Evolutionary conservation across 352 stramenopile genomes (phyloP).

Genomic region (Phytophthora nicotianae): DNA sequence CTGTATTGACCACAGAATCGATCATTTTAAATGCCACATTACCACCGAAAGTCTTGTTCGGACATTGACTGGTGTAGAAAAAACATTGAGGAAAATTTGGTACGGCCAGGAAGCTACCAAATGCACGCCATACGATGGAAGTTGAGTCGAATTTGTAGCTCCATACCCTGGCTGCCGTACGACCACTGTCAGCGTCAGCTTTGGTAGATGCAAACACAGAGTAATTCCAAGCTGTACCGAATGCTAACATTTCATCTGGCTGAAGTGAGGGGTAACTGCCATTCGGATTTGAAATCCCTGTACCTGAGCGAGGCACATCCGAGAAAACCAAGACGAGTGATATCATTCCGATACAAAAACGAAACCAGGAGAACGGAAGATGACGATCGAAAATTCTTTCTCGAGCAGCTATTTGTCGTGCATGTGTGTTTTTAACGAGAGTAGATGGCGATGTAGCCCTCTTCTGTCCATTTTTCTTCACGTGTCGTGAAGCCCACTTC

Average conservation of each 20-base stretch:
- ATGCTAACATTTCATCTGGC: conserved; percentile 36
- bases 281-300: too few species aligned
- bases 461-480: too few species aligned
- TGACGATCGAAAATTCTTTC: conserved; percentile 33
- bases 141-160: conserved; percentile 51
- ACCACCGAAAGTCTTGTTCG: conserved; percentile 12
- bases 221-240: conserved; percentile 41
- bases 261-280: conserved; percentile 41
- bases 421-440: too few species aligned
- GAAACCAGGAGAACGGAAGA: conserved; percentile 37
- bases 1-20: conserved; percentile 39
- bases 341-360: conserved; percentile 24
- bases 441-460: too few species aligned
- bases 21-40: conserved; percentile 40
- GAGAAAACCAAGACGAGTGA: conserved; percentile 40
- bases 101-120: conserved; percentile 24
- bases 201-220: conserved; percentile 26
- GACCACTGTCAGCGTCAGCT: not conserved
- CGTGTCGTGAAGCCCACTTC: too few species aligned
- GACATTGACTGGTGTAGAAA: conserved; percentile 35
- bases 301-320: too few species aligned
- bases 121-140: conserved; percentile 35
- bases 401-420: conserved; percentile 22
- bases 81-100: conserved; percentile 35
- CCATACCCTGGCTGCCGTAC: conserved; percentile 24